Conservation (phyloP, 2,329 filamentous ascomycete genomes). For the Teratosphaeria epicoccoides region DNA sequence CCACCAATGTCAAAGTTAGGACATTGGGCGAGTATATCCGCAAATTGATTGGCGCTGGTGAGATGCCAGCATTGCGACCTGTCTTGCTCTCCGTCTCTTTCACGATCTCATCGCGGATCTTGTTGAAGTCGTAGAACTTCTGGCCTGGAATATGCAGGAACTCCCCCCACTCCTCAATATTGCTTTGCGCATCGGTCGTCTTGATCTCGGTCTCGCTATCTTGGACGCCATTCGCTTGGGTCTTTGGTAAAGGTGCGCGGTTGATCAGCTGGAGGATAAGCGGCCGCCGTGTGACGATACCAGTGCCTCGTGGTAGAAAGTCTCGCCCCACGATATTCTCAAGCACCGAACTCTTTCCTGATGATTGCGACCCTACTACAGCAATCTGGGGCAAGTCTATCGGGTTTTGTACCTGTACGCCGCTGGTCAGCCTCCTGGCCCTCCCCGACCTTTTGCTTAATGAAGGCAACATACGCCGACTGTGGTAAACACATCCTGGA, state of each 20-base stretch:
- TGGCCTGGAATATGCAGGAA: constrained; percentile 95
- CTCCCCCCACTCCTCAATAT: constrained; percentile 95
- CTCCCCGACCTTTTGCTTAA: neutral
- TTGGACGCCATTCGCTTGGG: constrained; percentile 57
- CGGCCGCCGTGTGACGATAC: constrained; percentile 91
- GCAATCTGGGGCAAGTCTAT: constrained; percentile 98
- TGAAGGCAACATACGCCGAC: constrained; percentile 57
- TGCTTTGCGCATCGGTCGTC: constrained; percentile 74
- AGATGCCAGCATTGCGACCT: constrained; percentile 91
- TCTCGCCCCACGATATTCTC: constrained; percentile 98
- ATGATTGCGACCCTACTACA: constrained; percentile 96
- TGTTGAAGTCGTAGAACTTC: constrained; percentile 96
- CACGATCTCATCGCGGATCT: constrained; percentile 95
- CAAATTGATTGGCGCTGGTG: constrained; percentile 90
- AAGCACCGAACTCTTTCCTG: constrained; percentile 96
- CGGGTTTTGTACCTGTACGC: constrained; percentile 76
- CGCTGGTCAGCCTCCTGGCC: constrained; percentile 12
- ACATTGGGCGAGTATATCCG: constrained; percentile 98
- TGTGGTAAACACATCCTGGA: constrained; percentile 98
- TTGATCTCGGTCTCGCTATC: constrained; percentile 62
- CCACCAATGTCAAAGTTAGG: constrained; percentile 88
- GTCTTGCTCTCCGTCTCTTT: constrained; percentile 95
- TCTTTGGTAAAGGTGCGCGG: constrained; percentile 49
- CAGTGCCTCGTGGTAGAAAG: constrained; percentile 98
- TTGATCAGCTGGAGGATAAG: constrained; percentile 98